phyloP scores from a whole-genome alignment of 441 rosid genomes.

The Pelargonium myrrhifolium region DNA sequence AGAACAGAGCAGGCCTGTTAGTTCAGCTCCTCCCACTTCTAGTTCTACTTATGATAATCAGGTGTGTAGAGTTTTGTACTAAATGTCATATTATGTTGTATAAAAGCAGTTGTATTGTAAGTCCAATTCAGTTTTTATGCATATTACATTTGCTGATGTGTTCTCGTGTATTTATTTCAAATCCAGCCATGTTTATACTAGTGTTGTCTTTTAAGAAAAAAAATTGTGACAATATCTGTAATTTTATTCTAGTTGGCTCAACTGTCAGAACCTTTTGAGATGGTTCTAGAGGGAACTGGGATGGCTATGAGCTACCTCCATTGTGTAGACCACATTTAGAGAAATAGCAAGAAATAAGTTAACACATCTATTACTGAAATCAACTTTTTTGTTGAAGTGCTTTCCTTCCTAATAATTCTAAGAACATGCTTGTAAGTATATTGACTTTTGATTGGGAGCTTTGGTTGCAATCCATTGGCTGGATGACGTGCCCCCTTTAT shows the following conservation, averaged over 20 bases:
- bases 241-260: background rate
- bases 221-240: background rate
- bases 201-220: background rate
- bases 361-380: background rate
- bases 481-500: background rate
- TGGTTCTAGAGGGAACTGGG: background rate
- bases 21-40: conserved; percentile 39
- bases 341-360: background rate
- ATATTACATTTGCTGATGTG: background rate
- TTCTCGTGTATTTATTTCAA: background rate
- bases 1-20: conserved; percentile 32
- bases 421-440: no score
- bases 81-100: background rate
- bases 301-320: background rate
- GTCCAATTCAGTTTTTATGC: background rate
- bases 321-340: background rate
- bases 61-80: conserved; percentile 29
- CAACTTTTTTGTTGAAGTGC: background rate
- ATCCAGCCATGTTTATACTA: background rate
- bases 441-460: background rate
- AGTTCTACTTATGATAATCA: conserved; percentile 48
- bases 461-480: background rate
- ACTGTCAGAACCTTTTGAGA: background rate
- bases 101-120: background rate
- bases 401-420: no score